phyloP scores from a whole-genome alignment of 2,329 filamentous ascomycete genomes.

The Paramyrothecium roridum region DNA sequence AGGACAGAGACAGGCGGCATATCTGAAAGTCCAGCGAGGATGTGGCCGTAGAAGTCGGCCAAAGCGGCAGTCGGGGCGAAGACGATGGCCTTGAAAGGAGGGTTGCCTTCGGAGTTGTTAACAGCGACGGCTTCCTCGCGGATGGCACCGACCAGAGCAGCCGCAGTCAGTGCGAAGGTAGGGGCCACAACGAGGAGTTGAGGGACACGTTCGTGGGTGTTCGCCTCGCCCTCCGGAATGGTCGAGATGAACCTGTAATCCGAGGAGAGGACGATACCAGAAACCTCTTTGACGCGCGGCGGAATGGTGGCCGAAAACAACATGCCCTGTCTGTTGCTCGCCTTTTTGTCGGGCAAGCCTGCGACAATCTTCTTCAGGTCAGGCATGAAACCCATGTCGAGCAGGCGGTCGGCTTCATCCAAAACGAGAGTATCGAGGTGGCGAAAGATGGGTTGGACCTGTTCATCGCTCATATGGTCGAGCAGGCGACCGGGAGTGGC shows the following conservation, averaged over 20 bases:
- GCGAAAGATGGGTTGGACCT: slow-evolving; percentile 63
- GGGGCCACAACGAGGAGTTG: slow-evolving; percentile 68
- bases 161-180: slow-evolving; percentile 65
- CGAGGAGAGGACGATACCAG: slow-evolving; percentile 63
- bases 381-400: slow-evolving; percentile 83
- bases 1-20: slow-evolving; percentile 42
- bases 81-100: slow-evolving; percentile 77
- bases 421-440: slow-evolving; percentile 75
- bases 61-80: slow-evolving; percentile 65
- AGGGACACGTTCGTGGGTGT: slow-evolving; percentile 73
- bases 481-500: slow-evolving; percentile 77
- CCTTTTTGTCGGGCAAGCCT: slow-evolving; percentile 60
- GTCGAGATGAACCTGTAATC: slow-evolving; percentile 81
- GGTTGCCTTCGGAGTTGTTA: slow-evolving; percentile 17
- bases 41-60: slow-evolving; percentile 46
- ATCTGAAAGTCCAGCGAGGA: slow-evolving; percentile 36
- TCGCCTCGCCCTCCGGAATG: slow-evolving; percentile 69
- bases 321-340: slow-evolving; percentile 66
- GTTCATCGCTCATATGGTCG: slow-evolving; percentile 74
- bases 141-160: slow-evolving; percentile 56
- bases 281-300: slow-evolving; percentile 73
- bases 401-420: slow-evolving; percentile 77
- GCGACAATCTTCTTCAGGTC: slow-evolving; percentile 74
- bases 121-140: slow-evolving; percentile 34
- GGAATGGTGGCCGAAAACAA: slow-evolving; percentile 85